phyloP scores from a whole-genome alignment of 164 flowering plant species.

The Vitis rupestris region DNA sequence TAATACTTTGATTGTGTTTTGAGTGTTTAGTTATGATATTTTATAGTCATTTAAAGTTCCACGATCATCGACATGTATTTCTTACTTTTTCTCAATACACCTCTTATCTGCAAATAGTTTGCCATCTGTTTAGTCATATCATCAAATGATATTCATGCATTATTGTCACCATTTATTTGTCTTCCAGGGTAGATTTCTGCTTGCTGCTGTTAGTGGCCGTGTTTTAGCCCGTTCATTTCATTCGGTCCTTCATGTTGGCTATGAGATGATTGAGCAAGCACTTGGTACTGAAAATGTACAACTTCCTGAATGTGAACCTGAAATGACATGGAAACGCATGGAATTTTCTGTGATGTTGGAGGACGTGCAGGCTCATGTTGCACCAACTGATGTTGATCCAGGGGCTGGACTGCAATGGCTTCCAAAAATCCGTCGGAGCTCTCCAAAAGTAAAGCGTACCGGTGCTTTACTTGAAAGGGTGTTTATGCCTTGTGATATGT shows the following conservation, averaged over 20 bases:
- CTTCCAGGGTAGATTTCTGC: conserved; percentile 93
- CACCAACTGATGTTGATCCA: conserved; percentile 99
- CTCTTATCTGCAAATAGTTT: neutral
- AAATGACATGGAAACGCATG: conserved; percentile 95
- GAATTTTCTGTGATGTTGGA: conserved; percentile 96
- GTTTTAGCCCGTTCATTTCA: conserved; percentile 95
- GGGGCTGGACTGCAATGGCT: conserved; percentile 99
- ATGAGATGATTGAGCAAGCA: conserved; percentile 91
- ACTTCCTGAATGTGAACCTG: conserved; percentile 76
- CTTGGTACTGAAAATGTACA: conserved; percentile 63
- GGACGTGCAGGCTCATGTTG: conserved; percentile 99
- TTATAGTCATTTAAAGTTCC: no score
- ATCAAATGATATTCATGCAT: neutral
- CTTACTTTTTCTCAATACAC: no score
- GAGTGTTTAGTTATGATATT: no score
- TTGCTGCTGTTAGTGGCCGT: conserved; percentile 98
- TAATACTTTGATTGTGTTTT: no score
- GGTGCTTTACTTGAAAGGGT: conserved; percentile 99
- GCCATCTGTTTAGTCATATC: neutral
- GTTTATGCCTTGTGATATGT: conserved; percentile 99
- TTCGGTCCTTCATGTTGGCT: conserved; percentile 89
- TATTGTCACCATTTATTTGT: conserved; percentile 2
- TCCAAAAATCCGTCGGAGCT: conserved; percentile 86
- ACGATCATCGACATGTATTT: no score
- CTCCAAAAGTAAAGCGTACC: conserved; percentile 95